Evolutionary conservation across 2,329 filamentous ascomycete genomes (phyloP), one percentile per base, ranked within the genome.

Genomic region (Pseudopithomyces maydicus): DNA sequence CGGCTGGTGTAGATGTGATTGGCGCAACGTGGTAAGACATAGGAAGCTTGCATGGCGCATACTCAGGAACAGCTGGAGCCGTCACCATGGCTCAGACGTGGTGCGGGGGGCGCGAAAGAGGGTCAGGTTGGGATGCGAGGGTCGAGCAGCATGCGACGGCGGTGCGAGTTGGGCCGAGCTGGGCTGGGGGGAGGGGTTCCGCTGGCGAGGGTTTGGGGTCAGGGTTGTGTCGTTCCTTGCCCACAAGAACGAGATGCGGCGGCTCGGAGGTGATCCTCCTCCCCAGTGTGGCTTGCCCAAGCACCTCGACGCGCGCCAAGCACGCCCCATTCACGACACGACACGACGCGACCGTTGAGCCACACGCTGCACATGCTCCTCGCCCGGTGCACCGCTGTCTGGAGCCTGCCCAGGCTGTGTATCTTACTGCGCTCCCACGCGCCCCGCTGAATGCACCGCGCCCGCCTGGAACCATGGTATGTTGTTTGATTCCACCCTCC

Each of bases 51-150:
- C 51, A 45, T 26, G 55, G 52, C 47, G 66, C 77, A 59, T 77
- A 79, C 77, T 79, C 77, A 59, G 74, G 76, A 63, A 77, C 72
- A 65, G 76, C 75, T 62, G 77, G 77, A 51, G 73, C 65, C 45
- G 70, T 72, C 62, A 79, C 75, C 77, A 79, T 79, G 68, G 67
- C 70, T 70, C 65, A 61, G 63, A 62, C 62, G 63, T 55, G 68
- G 63, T 65, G 65, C 59, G 46, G 57, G 46, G 58, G 50, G 63
- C 59, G 64, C 51, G 56, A 49, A 48, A 54, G 23, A 33, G 53
- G 23, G 38, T 45, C 47, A 35, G 44, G 47, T 42, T 58, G 35
- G 52, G 23, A 36, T 20, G 23, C 33, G 35, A 55, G 48, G 56
- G 55, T 60, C 60, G 35, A 38, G n/a, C n/a, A 38, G 35, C 35